These are phyloP conservation scores for Aspergillus sp. DNA, from an alignment of 2,329 filamentous ascomycete genomes.

Conservation along the genomic window DNA sequence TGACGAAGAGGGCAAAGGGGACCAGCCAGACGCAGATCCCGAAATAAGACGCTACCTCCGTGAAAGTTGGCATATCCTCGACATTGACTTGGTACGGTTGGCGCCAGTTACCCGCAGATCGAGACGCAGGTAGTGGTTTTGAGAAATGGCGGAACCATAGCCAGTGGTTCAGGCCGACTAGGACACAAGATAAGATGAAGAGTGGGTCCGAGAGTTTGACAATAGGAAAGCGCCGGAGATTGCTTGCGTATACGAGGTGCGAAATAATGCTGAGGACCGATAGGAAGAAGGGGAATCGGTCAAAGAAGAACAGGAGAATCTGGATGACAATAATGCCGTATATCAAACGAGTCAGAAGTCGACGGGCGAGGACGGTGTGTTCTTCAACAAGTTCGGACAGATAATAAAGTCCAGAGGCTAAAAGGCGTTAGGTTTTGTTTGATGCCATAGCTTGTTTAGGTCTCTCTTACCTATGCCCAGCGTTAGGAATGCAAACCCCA, in stretches of 20 bases:
- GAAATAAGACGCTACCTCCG: constrained; percentile 92
- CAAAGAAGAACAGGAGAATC: constrained; percentile 66
- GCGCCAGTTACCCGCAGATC: constrained; percentile 26
- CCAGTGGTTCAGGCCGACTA: constrained; percentile 87
- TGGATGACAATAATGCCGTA: constrained; percentile 73
- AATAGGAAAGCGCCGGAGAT: constrained; percentile 67
- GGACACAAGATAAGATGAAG: constrained; percentile 73
- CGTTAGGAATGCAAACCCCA: constrained; percentile 91
- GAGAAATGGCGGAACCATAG: constrained; percentile 95
- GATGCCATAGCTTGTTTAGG: constrained; percentile 4
- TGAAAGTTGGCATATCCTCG: constrained; percentile 65
- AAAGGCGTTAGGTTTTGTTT: constrained; percentile 4
- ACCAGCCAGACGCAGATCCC: constrained; percentile 95
- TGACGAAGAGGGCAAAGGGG: constrained; percentile 91
- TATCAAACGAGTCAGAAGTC: constrained; percentile 75
- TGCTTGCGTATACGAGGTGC: constrained; percentile 81
- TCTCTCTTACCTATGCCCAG: constrained; percentile 69
- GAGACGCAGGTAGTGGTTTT: constrained; percentile 45
- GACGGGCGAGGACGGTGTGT: constrained; percentile 87
- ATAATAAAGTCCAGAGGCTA: constrained; percentile 96
- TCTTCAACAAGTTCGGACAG: constrained; percentile 97
- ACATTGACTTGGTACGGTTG: constrained; percentile 38
- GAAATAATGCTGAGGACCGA: constrained; percentile 69
- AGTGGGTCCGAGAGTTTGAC: constrained; percentile 83
- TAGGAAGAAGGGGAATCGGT: constrained; percentile 74